A percentile compares a stretch with the other conserved stretches of the same genome.
Evolutionary conservation across 1,284 basidiomycete species (phyloP).

Genomic region (Ceratobasidium sp.): DNA sequence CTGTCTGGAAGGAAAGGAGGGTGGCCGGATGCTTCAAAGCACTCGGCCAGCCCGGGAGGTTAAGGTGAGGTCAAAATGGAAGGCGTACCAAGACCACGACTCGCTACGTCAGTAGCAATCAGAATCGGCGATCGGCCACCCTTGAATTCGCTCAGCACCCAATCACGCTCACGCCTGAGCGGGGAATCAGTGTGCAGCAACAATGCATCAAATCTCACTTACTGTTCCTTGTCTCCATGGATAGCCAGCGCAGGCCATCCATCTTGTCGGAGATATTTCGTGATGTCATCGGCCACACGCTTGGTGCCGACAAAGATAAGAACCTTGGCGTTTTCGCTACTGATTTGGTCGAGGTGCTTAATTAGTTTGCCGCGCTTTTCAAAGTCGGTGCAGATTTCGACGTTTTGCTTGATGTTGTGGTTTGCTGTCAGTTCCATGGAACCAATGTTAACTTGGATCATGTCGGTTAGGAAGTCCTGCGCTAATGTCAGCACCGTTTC

Average conservation of each 20-base stretch:
- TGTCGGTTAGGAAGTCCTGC: constrained; percentile 94
- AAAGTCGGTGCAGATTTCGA: constrained; percentile 97
- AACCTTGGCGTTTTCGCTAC: constrained; percentile 96
- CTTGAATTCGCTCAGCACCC: constrained; percentile 99
- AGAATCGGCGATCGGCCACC: constrained; percentile 96
- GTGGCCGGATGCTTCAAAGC: background rate
- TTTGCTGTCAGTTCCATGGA: constrained; percentile 99
- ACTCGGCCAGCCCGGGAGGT: constrained; percentile 13
- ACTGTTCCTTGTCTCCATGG: constrained; percentile 98
- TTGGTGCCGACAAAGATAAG: constrained; percentile 99
- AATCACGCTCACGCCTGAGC: constrained; percentile 93
- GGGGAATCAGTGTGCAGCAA: constrained; percentile 48
- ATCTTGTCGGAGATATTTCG: constrained; percentile 95
- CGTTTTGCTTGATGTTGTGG: constrained; percentile 96
- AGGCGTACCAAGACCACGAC: constrained; percentile 98
- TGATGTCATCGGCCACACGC: constrained; percentile 97
- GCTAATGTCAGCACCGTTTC: constrained; percentile 41
- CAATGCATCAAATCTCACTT: constrained; percentile 55
- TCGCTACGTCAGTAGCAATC: constrained; percentile 97
- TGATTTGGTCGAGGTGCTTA: constrained; percentile 97
- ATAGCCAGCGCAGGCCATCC: constrained; percentile 99
- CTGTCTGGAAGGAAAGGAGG: constrained; percentile 30
- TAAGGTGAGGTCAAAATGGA: constrained; percentile 52
- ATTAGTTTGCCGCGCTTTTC: constrained; percentile 97
- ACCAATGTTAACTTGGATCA: constrained; percentile 98